Conservation (phyloP, 345 rosid species). For the Heritiera littoralis region DNA sequence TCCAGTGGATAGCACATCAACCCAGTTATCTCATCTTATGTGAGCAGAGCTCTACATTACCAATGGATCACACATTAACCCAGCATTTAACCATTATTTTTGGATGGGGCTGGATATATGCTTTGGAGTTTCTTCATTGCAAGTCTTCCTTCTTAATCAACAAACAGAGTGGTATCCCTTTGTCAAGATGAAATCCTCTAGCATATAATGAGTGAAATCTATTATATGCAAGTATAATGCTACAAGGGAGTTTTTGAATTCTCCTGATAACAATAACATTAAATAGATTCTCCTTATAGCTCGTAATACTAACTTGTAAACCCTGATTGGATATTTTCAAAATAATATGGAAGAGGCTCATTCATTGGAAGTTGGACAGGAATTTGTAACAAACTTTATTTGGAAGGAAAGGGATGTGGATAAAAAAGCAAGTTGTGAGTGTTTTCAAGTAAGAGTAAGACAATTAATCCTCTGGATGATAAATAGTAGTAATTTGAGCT, state of each 20-base stretch:
- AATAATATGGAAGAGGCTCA: background rate
- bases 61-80: too few species aligned
- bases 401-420: background rate
- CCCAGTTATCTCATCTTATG: too few species aligned
- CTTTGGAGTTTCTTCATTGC: background rate
- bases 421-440: background rate
- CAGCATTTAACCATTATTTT: background rate
- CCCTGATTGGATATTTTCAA: background rate
- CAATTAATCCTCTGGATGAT: background rate
- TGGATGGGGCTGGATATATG: background rate
- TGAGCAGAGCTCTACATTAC: too few species aligned
- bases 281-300: background rate
- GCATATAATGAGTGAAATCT: background rate
- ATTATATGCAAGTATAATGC: background rate
- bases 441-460: background rate
- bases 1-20: background rate
- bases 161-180: too few species aligned
- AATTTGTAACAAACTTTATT: background rate
- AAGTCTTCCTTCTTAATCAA: background rate
- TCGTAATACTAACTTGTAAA: background rate
- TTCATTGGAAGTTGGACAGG: background rate
- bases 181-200: background rate
- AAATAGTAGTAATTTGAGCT: background rate
- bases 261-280: background rate
- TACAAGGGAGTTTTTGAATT: background rate